phyloP scores from a whole-genome alignment of 768 basidiomycete species.

The Hortiboletus campestris region DNA sequence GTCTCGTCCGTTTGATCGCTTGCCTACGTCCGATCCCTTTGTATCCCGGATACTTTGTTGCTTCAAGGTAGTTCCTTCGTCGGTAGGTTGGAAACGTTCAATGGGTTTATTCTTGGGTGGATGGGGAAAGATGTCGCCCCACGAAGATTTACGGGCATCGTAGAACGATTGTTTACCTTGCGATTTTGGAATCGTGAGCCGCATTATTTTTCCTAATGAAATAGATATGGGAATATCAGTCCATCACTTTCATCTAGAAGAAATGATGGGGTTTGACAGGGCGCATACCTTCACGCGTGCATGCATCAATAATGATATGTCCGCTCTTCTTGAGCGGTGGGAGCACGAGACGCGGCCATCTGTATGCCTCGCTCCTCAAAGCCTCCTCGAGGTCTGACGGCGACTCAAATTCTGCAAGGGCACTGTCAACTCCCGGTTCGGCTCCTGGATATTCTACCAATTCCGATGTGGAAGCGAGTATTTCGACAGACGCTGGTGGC shows the following conservation, averaged over 20 bases:
- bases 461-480: constrained; percentile 9
- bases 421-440: constrained; percentile 1
- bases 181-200: constrained; percentile 87
- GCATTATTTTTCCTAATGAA: constrained; percentile 78
- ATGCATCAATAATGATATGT: constrained; percentile 89
- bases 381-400: constrained; percentile 45
- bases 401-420: constrained; percentile 12
- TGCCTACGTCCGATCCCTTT: constrained; percentile 59
- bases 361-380: constrained; percentile 72
- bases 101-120: constrained; percentile 74
- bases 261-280: neutral
- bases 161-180: constrained; percentile 96
- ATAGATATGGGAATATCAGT: constrained; percentile 1
- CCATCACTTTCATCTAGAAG: constrained; percentile 2
- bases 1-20: constrained; percentile 35
- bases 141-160: constrained; percentile 88
- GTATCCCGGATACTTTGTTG: constrained; percentile 26
- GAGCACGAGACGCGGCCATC: constrained; percentile 89
- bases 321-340: constrained; percentile 91
- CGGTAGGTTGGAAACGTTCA: constrained; percentile 48
- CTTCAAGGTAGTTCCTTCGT: constrained; percentile 27
- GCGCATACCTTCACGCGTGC: constrained; percentile 70
- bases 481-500: constrained; percentile 12
- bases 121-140: constrained; percentile 97
- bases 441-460: neutral